Percentiles rank a stretch among this genome's conserved stretches.
These are phyloP conservation scores for Pholiota adiposa DNA, from an alignment of 1,284 basidiomycete genomes.

Conservation along the genomic window DNA sequence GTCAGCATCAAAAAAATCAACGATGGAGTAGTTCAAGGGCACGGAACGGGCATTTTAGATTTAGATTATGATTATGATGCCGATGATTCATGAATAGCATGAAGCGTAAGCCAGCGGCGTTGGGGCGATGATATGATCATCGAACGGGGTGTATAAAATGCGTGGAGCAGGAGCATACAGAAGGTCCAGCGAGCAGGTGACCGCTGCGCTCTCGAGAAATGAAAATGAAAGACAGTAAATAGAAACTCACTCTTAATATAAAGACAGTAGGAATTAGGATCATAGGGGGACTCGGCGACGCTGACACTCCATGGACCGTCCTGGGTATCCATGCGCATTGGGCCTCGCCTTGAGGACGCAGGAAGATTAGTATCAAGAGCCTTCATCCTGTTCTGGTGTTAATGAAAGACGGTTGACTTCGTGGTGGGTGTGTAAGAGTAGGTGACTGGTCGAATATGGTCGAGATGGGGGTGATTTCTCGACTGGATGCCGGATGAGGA, in stretches of 20 bases:
- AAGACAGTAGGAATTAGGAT: constrained; percentile 62
- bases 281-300: constrained; percentile 71
- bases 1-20: background rate
- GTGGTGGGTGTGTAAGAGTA: background rate
- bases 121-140: background rate
- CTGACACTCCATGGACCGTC: constrained; percentile 78
- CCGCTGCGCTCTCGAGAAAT: constrained; percentile 16
- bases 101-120: background rate
- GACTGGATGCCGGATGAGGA: background rate
- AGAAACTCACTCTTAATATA: constrained; percentile 69
- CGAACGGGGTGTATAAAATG: constrained; percentile 7
- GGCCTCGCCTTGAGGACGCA: constrained; percentile 36
- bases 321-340: constrained; percentile 58
- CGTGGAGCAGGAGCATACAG: background rate
- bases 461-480: background rate
- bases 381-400: constrained; percentile 33
- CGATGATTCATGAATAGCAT: background rate
- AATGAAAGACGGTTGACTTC: constrained; percentile 6
- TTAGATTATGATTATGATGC: background rate
- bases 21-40: background rate
- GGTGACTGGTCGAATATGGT: background rate
- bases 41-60: background rate
- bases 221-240: background rate
- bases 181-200: background rate
- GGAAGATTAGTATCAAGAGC: constrained; percentile 38